These are phyloP conservation scores for Apostasia ramifera DNA, from an alignment of 106 monocot species.

Conservation along the genomic window DNA sequence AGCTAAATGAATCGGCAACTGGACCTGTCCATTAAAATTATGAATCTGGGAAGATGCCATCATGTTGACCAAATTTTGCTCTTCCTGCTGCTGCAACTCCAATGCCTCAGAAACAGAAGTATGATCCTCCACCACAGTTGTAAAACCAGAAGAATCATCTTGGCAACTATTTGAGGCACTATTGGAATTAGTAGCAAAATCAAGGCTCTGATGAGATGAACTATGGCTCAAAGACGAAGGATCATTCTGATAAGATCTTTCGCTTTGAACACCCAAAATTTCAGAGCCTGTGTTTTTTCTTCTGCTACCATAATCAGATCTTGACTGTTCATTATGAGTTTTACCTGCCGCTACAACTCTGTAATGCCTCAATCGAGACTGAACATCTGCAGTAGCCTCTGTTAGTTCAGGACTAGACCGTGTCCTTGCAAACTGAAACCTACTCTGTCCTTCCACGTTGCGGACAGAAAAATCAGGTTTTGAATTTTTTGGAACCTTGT, in stretches of 20 bases:
- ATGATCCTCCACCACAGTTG: slow-evolving; percentile 30
- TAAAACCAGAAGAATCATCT: slow-evolving; percentile 27
- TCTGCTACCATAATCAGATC: slow-evolving; percentile 16
- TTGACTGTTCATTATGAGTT: slow-evolving; percentile 21
- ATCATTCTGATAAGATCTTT: slow-evolving; percentile 35
- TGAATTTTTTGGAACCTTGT: slow-evolving; percentile 32
- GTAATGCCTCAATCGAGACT: slow-evolving; percentile 20
- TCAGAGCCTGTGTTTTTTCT: slow-evolving; percentile 36
- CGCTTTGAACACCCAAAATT: slow-evolving; percentile 19
- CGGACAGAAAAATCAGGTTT: slow-evolving; percentile 19
- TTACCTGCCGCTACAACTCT: slow-evolving; percentile 29
- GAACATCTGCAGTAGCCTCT: slow-evolving; percentile 30
- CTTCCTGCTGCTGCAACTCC: slow-evolving; percentile 60
- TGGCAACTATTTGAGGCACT: slow-evolving; percentile 34
- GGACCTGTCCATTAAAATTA: slow-evolving; percentile 44
- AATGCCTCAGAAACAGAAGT: slow-evolving; percentile 42
- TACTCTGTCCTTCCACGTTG: slow-evolving; percentile 26
- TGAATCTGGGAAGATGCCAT: slow-evolving; percentile 48
- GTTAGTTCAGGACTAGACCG: slow-evolving; percentile 78
- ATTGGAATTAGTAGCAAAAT: slow-evolving; percentile 25
- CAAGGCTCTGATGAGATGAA: slow-evolving; percentile 30
- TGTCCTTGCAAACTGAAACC: slow-evolving; percentile 64
- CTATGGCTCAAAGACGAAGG: slow-evolving; percentile 29
- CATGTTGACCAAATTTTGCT: slow-evolving; percentile 76
- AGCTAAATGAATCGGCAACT: slow-evolving; percentile 46